Evolutionary conservation across 2,329 filamentous ascomycete genomes (phyloP).

Genomic region (Exutisphaerella laricina): DNA sequence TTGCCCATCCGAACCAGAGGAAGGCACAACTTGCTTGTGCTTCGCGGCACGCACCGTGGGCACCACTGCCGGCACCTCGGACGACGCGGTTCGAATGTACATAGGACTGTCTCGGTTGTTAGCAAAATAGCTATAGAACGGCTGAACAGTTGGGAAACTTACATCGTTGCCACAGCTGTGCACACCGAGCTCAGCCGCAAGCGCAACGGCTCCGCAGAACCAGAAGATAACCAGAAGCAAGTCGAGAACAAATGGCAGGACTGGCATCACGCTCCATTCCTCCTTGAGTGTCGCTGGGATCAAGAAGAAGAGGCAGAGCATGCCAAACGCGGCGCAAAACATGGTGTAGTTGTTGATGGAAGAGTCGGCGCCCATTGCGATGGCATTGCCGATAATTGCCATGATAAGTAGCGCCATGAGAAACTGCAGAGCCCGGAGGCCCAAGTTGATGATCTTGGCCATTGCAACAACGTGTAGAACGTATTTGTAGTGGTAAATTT

Average conservation of each 20-base stretch:
- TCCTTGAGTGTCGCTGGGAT: constrained; percentile 53
- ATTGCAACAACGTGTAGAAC: constrained; percentile 7
- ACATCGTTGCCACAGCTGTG: constrained; percentile 53
- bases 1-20: constrained; percentile 70
- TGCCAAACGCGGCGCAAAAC: constrained; percentile 62
- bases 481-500: too few species aligned
- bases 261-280: constrained; percentile 45
- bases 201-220: constrained; percentile 64
- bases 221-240: constrained; percentile 59
- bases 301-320: constrained; percentile 61
- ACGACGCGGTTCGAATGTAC: constrained; percentile 38
- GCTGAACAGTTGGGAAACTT: background rate
- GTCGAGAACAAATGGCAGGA: constrained; percentile 54
- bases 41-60: constrained; percentile 63
- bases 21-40: constrained; percentile 70
- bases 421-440: constrained; percentile 42
- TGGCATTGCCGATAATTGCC: constrained; percentile 59
- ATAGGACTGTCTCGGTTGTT: constrained; percentile 31
- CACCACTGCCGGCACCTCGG: constrained; percentile 45
- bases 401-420: constrained; percentile 56
- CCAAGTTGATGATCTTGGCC: constrained; percentile 8
- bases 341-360: constrained; percentile 58
- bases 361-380: constrained; percentile 46
- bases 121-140: constrained; percentile 1
- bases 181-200: constrained; percentile 62